A percentile compares a stretch with the other conserved stretches of the same genome.
These are phyloP conservation scores for Gonapodya prolifera DNA, from an alignment of 192 early-diverging fungal species.

Conservation along the genomic window DNA sequence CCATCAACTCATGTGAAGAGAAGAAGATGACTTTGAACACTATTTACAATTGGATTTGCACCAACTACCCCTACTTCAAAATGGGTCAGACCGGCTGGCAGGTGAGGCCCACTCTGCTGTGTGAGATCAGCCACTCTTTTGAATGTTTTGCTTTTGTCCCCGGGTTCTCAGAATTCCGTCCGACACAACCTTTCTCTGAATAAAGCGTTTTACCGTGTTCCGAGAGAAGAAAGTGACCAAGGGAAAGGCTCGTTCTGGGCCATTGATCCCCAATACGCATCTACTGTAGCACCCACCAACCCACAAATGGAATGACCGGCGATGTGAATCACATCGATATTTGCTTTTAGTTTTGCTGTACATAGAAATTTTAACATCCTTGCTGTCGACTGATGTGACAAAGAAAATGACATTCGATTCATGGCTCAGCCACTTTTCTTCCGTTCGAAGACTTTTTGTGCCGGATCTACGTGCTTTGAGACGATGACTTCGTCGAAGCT, in stretches of 20 bases:
- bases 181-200: conserved; percentile 13
- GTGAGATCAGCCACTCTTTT: neutral
- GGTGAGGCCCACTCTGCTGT: neutral
- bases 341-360: neutral
- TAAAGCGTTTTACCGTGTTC: conserved; percentile 7
- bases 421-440: neutral
- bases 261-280: conserved; percentile 1
- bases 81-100: conserved; percentile 8
- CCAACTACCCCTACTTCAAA: neutral
- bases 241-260: conserved; percentile 11
- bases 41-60: neutral
- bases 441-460: neutral
- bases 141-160: neutral
- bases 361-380: too few species aligned
- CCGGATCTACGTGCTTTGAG: too few species aligned
- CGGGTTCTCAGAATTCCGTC: conserved; percentile 6
- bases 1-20: neutral
- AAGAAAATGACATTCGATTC: too few species aligned
- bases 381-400: too few species aligned
- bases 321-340: neutral
- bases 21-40: neutral
- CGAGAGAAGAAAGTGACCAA: conserved; percentile 5
- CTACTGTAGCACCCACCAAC: neutral
- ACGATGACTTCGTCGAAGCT: neutral
- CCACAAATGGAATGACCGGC: too few species aligned